Conservation (phyloP, 306 rosid species). For the Citrullus amarus region DNA sequence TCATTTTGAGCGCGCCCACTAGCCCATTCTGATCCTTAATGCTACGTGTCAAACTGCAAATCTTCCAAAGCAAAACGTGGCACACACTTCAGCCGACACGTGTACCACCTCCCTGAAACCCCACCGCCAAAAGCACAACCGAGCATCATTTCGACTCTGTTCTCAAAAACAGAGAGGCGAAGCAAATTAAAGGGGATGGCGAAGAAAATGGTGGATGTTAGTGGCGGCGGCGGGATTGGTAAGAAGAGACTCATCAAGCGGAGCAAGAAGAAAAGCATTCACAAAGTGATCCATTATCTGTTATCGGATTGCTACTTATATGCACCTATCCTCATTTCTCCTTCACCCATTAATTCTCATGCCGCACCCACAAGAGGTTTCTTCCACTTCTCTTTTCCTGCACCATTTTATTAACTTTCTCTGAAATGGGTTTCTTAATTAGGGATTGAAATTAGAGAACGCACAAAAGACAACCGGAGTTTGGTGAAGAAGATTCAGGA, state of each 20-base stretch:
- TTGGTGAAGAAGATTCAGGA: slow-evolving; percentile 27
- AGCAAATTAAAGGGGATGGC: slow-evolving; percentile 15
- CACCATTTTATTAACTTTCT: not conserved
- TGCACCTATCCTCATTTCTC: slow-evolving; percentile 44
- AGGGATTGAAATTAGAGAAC: slow-evolving; percentile 29
- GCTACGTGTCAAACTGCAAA: not conserved
- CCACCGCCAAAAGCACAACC: not conserved
- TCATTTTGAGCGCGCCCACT: not conserved
- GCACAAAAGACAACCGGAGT: slow-evolving; percentile 14
- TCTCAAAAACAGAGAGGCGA: not conserved
- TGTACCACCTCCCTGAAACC: not conserved
- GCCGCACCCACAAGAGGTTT: not conserved
- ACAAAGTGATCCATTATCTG: slow-evolving; percentile 37
- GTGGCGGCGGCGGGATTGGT: not conserved
- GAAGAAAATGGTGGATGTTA: slow-evolving; percentile 12
- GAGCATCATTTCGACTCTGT: not conserved
- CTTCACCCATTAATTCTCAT: slow-evolving; percentile 6
- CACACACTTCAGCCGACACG: not conserved
- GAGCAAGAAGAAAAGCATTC: slow-evolving; percentile 25
- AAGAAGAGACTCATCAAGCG: slow-evolving; percentile 27
- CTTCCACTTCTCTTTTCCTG: not conserved
- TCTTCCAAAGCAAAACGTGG: not conserved
- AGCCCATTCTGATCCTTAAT: too few species aligned
- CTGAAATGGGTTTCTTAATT: not conserved
- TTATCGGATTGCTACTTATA: slow-evolving; percentile 44